Evolutionary conservation across 2,329 filamentous ascomycete genomes (phyloP).

Genomic region (Penicillium sp.): DNA sequence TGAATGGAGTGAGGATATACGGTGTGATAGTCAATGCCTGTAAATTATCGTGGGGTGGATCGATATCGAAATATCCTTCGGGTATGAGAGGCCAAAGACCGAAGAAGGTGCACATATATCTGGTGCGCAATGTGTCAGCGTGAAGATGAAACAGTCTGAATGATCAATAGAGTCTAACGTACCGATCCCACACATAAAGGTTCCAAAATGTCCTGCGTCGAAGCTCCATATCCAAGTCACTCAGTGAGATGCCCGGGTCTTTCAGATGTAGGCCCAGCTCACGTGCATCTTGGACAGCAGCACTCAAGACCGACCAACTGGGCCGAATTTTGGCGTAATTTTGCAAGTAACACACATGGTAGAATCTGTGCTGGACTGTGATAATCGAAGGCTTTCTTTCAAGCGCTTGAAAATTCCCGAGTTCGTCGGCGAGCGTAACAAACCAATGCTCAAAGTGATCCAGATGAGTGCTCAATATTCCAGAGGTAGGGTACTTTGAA

Average conservation of each 20-base stretch:
- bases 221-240: slow-evolving; percentile 25
- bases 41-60: slow-evolving; percentile 23
- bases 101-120: slow-evolving; percentile 25
- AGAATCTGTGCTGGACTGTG: slow-evolving; percentile 26
- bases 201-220: slow-evolving; percentile 26
- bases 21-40: slow-evolving; percentile 16
- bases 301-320: slow-evolving; percentile 23
- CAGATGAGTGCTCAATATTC: slow-evolving; percentile 15
- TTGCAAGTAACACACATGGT: slow-evolving; percentile 23
- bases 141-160: neutral
- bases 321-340: slow-evolving; percentile 23
- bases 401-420: slow-evolving; percentile 18
- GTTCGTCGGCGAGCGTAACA: slow-evolving; percentile 18
- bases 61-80: slow-evolving; percentile 28
- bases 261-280: slow-evolving; percentile 25
- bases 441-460: slow-evolving; percentile 22
- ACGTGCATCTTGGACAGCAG: slow-evolving; percentile 24
- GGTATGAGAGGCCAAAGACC: slow-evolving; percentile 29
- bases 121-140: neutral
- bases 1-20: slow-evolving; percentile 27
- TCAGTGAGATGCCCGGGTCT: slow-evolving; percentile 14
- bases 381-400: slow-evolving; percentile 18
- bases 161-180: neutral
- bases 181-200: slow-evolving; percentile 28
- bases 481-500: slow-evolving; percentile 22